phyloP scores from a whole-genome alignment of 441 rosid species.

The Pelargonium fulgidum region DNA sequence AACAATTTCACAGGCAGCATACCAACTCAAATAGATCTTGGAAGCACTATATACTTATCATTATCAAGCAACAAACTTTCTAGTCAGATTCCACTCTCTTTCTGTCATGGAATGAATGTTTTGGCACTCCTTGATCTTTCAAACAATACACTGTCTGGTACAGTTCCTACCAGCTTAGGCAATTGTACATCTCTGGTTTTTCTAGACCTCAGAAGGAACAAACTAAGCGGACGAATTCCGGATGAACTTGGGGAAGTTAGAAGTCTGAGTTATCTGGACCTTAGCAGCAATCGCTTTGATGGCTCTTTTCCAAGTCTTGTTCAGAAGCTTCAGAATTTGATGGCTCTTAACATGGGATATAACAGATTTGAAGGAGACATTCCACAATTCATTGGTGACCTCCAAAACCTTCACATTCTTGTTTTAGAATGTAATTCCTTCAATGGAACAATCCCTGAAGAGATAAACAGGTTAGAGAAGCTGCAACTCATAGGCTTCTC shows the following conservation, averaged over 20 bases:
- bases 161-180: conserved; percentile 4
- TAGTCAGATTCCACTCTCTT: conserved; percentile 7
- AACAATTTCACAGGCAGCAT: conserved; percentile 7
- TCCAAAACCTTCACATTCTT: conserved; percentile 9
- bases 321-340: conserved; percentile 9
- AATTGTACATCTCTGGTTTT: conserved; percentile 10
- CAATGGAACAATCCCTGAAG: conserved; percentile 9
- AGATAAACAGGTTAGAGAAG: conserved; percentile 11
- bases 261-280: conserved; percentile 13
- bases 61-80: conserved; percentile 13
- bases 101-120: conserved; percentile 5
- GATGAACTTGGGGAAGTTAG: conserved; percentile 2
- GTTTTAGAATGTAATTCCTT: conserved; percentile 11
- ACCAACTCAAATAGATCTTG: not conserved
- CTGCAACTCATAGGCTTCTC: conserved; percentile 13
- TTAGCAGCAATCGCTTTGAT: conserved; percentile 1
- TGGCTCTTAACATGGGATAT: conserved; percentile 11
- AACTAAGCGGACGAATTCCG: conserved; percentile 6
- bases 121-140: conserved; percentile 12
- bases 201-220: conserved; percentile 9
- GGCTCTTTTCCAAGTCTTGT: conserved; percentile 9
- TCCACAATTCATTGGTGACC: conserved; percentile 13
- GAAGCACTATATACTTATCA: conserved; percentile 6
- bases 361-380: not conserved
- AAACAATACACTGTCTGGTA: conserved; percentile 5